Base-by-base conservation (phyloP, 129 eudicot genomes). In the Flaveria robusta region DNA sequence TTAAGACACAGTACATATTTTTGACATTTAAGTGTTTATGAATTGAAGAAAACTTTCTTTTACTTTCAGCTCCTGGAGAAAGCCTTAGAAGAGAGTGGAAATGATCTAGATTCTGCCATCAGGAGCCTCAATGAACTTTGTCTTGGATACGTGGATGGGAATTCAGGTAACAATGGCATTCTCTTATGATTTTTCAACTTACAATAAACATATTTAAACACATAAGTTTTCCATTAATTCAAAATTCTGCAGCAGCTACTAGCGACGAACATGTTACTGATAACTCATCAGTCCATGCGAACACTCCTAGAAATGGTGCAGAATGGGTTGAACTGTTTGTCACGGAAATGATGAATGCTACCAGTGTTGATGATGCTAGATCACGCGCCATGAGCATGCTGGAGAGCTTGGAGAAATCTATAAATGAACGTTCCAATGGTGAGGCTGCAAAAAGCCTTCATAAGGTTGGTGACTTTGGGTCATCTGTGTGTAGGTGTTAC, bases 251-350 rank as follows among this genome's bases (percentile, higher is more conserved):
- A 54, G 64, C 85, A 65, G 83, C 64, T 22, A 68, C 85, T 46
- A 70, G 52, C 46, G 85, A 76, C 72, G 77, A 77, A 37, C 26
- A 74, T n/a, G 73, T 31, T 77, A 37, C 67, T 37, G 79, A 79
- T 29, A 86, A 83, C 66, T 29, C 85, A 66, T 68, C 75, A n/a
- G 37, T 73, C 29, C 82, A 67, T 41, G 81, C 72, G 49, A 87
- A 80, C 77, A 65, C 83, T 65, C 91, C 90, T 15, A 71, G 45
- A 59, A 79, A 76, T 76, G 98, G 98, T 52, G 84, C 80, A 31
- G 89, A 88, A 77, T 93, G 98, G 98, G 98, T 93, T 73, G 97
- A 93, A 51, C 71, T 88, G 81, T 77, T 93, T 71, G 96, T 93
- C 68, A 85, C 75, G 34, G 96, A 93, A 83, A 90, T 93, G 92